Evolutionary conservation across 768 basidiomycete species (phyloP).

Genomic region (Pisolithus albus): DNA sequence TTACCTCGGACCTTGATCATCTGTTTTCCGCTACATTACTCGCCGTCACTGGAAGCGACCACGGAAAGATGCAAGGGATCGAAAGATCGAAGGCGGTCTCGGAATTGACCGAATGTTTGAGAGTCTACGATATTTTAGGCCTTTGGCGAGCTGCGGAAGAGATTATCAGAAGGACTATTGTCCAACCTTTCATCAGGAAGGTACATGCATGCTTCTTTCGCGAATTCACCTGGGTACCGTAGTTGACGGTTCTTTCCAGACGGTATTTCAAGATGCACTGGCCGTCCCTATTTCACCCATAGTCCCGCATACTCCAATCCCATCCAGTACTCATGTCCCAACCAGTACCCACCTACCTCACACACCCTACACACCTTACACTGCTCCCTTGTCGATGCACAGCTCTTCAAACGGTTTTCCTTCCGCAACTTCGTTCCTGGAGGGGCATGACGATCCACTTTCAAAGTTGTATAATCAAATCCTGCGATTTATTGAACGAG

Average conservation of each 20-base stretch:
- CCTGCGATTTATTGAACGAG: slow-evolving; percentile 72
- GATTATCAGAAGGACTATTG: slow-evolving; percentile 64
- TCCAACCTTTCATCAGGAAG: slow-evolving; percentile 72
- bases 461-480: slow-evolving; percentile 76
- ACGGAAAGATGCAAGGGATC: slow-evolving; percentile 47
- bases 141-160: slow-evolving; percentile 89
- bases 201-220: slow-evolving; percentile 31
- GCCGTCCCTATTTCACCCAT: slow-evolving; percentile 66
- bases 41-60: slow-evolving; percentile 42
- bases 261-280: slow-evolving; percentile 66
- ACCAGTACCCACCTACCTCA: slow-evolving; percentile 38
- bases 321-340: slow-evolving; percentile 6
- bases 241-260: slow-evolving; percentile 36
- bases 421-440: slow-evolving; percentile 47
- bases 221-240: background rate
- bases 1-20: slow-evolving; percentile 82
- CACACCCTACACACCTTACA: slow-evolving; percentile 49
- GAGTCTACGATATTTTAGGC: slow-evolving; percentile 71
- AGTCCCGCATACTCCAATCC: slow-evolving; percentile 68
- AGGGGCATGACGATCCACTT: slow-evolving; percentile 61
- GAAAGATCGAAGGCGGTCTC: slow-evolving; percentile 56
- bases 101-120: slow-evolving; percentile 72
- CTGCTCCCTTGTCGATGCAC: slow-evolving; percentile 39
- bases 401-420: slow-evolving; percentile 31
- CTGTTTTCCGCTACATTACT: slow-evolving; percentile 62